Conservation (phyloP, 176 grass and related monocot genomes). For the Cocos nucifera region DNA sequence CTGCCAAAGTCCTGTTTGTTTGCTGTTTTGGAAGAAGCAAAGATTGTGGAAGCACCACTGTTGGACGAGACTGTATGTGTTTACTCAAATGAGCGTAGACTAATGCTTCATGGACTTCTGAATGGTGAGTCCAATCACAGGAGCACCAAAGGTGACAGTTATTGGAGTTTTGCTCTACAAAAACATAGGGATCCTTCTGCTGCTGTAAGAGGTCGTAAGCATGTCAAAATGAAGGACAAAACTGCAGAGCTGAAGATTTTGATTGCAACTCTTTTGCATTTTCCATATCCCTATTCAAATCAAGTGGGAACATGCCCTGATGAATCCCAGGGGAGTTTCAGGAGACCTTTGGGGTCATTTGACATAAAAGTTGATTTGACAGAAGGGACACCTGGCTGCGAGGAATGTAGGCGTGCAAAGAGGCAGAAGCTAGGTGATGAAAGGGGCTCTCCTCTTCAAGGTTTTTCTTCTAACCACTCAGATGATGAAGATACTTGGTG, state of each 20-base stretch:
- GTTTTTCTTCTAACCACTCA: conserved; percentile 45
- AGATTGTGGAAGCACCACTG: conserved; percentile 37
- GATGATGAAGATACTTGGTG: conserved; percentile 98
- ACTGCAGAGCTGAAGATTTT: conserved; percentile 57
- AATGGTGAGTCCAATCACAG: conserved; percentile 36
- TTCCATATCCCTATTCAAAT: conserved; percentile 22
- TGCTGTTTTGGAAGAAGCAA: conserved; percentile 76
- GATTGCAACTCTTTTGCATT: conserved; percentile 56
- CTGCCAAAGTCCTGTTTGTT: conserved; percentile 62
- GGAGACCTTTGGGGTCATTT: conserved; percentile 44
- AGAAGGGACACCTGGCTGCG: conserved; percentile 56
- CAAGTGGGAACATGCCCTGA: conserved; percentile 34
- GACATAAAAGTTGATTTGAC: conserved; percentile 56
- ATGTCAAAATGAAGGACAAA: conserved; percentile 45
- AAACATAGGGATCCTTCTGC: conserved; percentile 34
- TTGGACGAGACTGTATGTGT: conserved; percentile 49
- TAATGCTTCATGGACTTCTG: conserved; percentile 69
- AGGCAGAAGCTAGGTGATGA: conserved; percentile 58
- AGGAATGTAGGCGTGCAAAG: conserved; percentile 79
- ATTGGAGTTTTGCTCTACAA: conserved; percentile 30
- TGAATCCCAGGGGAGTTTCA: conserved; percentile 46
- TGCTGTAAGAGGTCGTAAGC: conserved; percentile 38
- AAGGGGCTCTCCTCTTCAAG: conserved; percentile 41
- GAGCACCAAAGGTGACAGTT: conserved; percentile 27
- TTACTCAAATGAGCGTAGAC: conserved; percentile 81